A percentile compares a stretch with the other conserved stretches of the same genome.
Conservation (phyloP, 306 rosid species). For the Malus sylvestris region DNA sequence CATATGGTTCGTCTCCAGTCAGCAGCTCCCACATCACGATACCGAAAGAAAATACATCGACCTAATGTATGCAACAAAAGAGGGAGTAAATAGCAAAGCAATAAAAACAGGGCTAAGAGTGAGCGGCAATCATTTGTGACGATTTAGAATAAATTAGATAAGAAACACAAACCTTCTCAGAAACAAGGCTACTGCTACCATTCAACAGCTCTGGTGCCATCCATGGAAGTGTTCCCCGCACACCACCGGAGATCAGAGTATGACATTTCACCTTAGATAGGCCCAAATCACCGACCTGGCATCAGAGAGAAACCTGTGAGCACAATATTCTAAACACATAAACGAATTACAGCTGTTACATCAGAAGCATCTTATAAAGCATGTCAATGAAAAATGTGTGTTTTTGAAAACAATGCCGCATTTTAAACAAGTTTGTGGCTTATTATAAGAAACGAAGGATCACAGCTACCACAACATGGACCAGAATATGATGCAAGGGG, state of each 20-base stretch:
- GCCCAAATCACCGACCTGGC: slow-evolving; percentile 89
- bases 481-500: neutral
- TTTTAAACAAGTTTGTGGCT: neutral
- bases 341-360: neutral
- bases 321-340: neutral
- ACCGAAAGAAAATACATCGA: slow-evolving; percentile 82
- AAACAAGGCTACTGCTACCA: slow-evolving; percentile 88
- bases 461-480: neutral
- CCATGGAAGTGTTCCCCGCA: slow-evolving; percentile 94
- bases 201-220: slow-evolving; percentile 94
- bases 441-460: neutral
- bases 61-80: slow-evolving; percentile 27
- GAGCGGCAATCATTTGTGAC: neutral
- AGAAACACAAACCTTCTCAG: slow-evolving; percentile 65
- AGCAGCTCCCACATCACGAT: slow-evolving; percentile 90
- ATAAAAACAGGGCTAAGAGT: neutral
- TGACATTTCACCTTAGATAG: slow-evolving; percentile 89
- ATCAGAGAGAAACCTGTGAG: slow-evolving; percentile 16
- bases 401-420: neutral
- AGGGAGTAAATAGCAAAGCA: neutral
- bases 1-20: slow-evolving; percentile 83
- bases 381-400: neutral
- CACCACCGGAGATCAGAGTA: slow-evolving; percentile 84
- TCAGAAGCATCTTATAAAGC: neutral
- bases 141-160: neutral